Evolutionary conservation across 1,284 basidiomycete species (phyloP), one percentile per base, ranked within the genome.

Genomic region (Ganoderma resinaceum): DNA sequence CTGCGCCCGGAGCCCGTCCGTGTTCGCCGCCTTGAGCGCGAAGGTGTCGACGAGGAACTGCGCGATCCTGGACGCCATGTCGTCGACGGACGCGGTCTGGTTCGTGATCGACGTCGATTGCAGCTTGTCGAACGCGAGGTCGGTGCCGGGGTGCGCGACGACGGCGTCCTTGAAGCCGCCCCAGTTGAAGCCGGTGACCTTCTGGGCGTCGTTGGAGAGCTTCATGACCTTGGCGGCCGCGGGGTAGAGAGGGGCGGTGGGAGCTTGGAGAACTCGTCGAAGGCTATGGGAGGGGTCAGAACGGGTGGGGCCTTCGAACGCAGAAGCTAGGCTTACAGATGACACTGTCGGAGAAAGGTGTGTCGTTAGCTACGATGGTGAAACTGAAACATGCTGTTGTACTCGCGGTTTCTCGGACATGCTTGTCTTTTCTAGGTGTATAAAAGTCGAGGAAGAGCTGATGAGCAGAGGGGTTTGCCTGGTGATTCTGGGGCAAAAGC

Each of bases 11-110:
- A 49, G 46, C 23, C 46, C 46, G 46, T 52, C 46, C 23, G 23
- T 23, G 46, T 52, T 52, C 4, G 23, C n/a, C 23, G 46, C 23
- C 46, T 52, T 52, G 46, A 52, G 46, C 46, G 46, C 46, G 12
- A 52, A 52, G 11, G 46, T 52, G 46, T 52, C 46, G 46, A 52
- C 46, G 23, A 52, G 46, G 46, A 52, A 52, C 46, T 52, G 46
- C 12, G 46, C 46, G 46, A 52, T 52, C 46, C 29, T 52, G 46
- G 11, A 9, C 23, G 46, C 46, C 46, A 52, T 52, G 46, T 52
- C 46, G 23, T 52, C 46, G 46, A 52, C 46, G 23, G 46, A 52
- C 46, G 46, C 23, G 2, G 46, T 52, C 46, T 52, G 46, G 46
- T 52, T 52, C 46, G 46, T 52, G 46, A 52, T 52, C 46, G 46